phyloP scores from a whole-genome alignment of 331 rosid genomes.

The Erythrophleum ivorense region DNA sequence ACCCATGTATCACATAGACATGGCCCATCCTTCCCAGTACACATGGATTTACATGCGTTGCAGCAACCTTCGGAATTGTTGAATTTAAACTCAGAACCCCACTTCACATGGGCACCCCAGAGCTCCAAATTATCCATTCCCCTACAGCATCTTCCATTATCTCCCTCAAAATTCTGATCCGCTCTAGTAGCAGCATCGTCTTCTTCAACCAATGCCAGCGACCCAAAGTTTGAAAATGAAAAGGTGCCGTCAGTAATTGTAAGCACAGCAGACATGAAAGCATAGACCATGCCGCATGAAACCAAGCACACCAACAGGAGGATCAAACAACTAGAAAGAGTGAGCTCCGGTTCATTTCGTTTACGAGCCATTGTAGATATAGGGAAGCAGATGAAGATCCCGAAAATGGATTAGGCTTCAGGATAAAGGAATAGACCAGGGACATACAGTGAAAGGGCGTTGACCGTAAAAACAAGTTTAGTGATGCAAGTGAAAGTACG shows the following conservation, averaged over 20 bases:
- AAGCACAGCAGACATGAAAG: conserved; percentile 55
- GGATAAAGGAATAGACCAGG: not conserved
- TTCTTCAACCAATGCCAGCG: conserved; percentile 36
- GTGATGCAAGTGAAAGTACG: not conserved
- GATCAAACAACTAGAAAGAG: conserved; percentile 46
- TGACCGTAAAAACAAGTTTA: conserved; percentile 48
- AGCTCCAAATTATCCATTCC: conserved; percentile 84
- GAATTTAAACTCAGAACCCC: conserved; percentile 94
- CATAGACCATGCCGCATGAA: conserved; percentile 72
- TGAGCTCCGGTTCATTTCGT: conserved; percentile 47
- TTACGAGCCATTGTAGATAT: conserved; percentile 75
- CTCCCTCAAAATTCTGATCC: conserved; percentile 18
- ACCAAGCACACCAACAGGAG: conserved; percentile 51
- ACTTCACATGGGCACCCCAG: conserved; percentile 93
- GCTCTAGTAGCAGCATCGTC: conserved; percentile 8
- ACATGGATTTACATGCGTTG: conserved; percentile 85
- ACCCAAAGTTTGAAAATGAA: conserved; percentile 37
- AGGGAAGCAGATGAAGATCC: conserved; percentile 39
- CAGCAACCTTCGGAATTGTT: conserved; percentile 77
- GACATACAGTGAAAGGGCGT: conserved; percentile 38
- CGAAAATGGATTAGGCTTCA: conserved; percentile 34
- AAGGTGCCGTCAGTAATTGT: conserved; percentile 28
- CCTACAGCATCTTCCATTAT: conserved; percentile 62
- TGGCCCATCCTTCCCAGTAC: conserved; percentile 86
- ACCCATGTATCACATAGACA: conserved; percentile 97